These are phyloP conservation scores for Blumeria hordei DNA, from an alignment of 2,329 filamentous ascomycete species.

Conservation along the genomic window DNA sequence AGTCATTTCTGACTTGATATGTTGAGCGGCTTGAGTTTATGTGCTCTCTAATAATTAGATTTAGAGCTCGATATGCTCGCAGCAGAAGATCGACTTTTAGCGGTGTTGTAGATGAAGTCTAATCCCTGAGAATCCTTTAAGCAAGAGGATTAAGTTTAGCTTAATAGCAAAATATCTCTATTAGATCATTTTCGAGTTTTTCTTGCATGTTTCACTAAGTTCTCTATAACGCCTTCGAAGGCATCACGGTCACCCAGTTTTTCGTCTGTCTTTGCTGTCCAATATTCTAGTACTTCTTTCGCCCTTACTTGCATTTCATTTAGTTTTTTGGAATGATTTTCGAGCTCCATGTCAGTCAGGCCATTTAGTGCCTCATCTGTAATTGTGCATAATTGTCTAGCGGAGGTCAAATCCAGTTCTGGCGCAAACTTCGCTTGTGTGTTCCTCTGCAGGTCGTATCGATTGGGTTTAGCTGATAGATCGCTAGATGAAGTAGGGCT, in stretches of 20 bases:
- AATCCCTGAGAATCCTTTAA: too few relatives aligned
- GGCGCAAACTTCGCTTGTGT: constrained; percentile 36
- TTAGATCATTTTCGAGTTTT: constrained; percentile 48
- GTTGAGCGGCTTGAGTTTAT: too few relatives aligned
- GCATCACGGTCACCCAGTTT: constrained; percentile 78
- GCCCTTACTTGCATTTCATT: constrained; percentile 46
- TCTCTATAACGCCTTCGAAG: constrained; percentile 92
- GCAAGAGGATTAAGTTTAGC: too few relatives aligned
- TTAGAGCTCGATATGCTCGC: too few relatives aligned
- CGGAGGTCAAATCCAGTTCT: constrained; percentile 58
- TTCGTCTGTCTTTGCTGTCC: constrained; percentile 66
- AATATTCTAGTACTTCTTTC: constrained; percentile 62
- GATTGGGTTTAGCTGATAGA: constrained; percentile 27
- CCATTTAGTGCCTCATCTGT: constrained; percentile 64
- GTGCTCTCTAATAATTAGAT: too few relatives aligned
- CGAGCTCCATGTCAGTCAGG: constrained; percentile 55
- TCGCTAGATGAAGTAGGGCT: constrained; percentile 34
- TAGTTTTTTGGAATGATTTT: constrained; percentile 43
- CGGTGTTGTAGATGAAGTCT: too few relatives aligned
- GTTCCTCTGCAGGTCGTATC: constrained; percentile 19
- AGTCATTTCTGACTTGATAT: too few relatives aligned
- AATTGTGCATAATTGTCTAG: constrained; percentile 55
- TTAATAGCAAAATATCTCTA: not conserved
- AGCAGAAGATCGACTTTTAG: too few relatives aligned
- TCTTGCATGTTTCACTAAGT: constrained; percentile 73